Conservation (phyloP, 345 rosid species). For the Rubroshorea leprosula region DNA sequence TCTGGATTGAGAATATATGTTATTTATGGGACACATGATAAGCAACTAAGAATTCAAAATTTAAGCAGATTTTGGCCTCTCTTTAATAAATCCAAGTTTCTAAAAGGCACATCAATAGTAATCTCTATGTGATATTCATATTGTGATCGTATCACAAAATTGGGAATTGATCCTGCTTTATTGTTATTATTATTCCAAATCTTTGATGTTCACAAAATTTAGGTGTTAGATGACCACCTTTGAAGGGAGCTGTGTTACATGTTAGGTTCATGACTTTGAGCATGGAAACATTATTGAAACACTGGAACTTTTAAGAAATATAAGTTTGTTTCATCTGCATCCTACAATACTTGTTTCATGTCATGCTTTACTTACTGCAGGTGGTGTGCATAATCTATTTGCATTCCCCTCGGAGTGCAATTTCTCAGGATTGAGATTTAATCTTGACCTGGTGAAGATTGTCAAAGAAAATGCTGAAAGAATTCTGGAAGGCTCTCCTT, state of each 20-base stretch:
- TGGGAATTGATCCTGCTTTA: neutral
- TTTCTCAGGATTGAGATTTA: constrained; percentile 84
- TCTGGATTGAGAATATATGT: neutral
- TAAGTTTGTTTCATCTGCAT: neutral
- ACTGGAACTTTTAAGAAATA: neutral
- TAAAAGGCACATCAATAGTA: too few species aligned
- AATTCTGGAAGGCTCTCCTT: constrained; percentile 46
- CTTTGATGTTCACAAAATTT: too few species aligned
- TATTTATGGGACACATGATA: too few species aligned
- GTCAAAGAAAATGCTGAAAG: constrained; percentile 54
- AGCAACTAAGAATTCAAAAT: too few species aligned
- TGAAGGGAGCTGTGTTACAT: too few species aligned
- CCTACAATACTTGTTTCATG: constrained; percentile 11
- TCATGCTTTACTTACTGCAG: constrained; percentile 34
- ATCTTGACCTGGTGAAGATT: constrained; percentile 62
- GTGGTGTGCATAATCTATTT: constrained; percentile 62
- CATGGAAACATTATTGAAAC: neutral
- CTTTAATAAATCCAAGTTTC: too few species aligned
- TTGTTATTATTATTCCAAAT: neutral
- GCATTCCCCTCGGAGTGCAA: constrained; percentile 97
- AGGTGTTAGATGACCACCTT: too few species aligned
- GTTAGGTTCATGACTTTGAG: neutral
- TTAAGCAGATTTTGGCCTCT: too few species aligned
- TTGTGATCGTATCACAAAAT: neutral
- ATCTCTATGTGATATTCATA: too few species aligned